phyloP scores from a whole-genome alignment of 768 basidiomycete genomes.

The Russula dissimulans region DNA sequence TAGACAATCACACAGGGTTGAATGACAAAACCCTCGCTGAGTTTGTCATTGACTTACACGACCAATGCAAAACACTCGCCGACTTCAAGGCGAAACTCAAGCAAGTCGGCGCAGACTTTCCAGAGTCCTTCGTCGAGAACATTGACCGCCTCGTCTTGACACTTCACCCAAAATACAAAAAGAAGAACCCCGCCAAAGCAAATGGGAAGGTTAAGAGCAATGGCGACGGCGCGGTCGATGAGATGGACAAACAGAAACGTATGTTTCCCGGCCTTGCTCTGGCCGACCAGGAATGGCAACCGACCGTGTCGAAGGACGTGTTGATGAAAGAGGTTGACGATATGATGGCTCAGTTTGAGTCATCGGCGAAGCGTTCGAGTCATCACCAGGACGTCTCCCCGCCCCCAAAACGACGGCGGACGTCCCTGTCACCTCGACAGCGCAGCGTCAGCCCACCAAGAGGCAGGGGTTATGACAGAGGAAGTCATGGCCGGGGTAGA shows the following conservation, averaged over 20 bases:
- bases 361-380: constrained; percentile 54
- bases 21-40: constrained; percentile 93
- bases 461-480: constrained; percentile 39
- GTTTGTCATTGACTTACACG: constrained; percentile 88
- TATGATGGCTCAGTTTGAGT: constrained; percentile 68
- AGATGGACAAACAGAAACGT: constrained; percentile 70
- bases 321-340: constrained; percentile 86
- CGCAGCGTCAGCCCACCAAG: constrained; percentile 52
- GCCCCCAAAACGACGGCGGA: constrained; percentile 53
- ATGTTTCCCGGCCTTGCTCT: constrained; percentile 86
- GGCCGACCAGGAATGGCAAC: constrained; percentile 60
- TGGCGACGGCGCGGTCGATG: constrained; percentile 35
- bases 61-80: constrained; percentile 63
- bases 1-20: constrained; percentile 75
- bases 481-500: constrained; percentile 35
- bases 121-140: constrained; percentile 84
- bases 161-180: constrained; percentile 95
- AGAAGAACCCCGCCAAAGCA: constrained; percentile 42
- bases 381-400: constrained; percentile 29
- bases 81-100: constrained; percentile 77
- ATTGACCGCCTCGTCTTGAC: constrained; percentile 90
- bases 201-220: constrained; percentile 28
- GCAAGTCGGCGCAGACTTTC: constrained; percentile 73
- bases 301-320: constrained; percentile 61
- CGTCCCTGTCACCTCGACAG: constrained; percentile 39